phyloP scores from a whole-genome alignment of 257 asterid genomes.

The Plantago major region DNA sequence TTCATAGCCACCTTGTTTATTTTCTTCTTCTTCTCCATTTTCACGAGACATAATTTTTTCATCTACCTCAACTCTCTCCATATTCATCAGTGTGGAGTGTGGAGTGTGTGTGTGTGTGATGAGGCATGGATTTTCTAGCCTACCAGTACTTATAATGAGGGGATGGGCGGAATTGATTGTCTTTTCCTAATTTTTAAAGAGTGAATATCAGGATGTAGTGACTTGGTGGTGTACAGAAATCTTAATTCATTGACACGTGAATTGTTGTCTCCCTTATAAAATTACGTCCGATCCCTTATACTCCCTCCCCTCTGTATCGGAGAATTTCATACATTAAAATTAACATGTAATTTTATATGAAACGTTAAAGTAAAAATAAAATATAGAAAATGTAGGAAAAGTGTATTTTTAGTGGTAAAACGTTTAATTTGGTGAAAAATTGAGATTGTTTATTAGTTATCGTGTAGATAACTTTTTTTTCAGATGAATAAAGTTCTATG shows the following conservation, averaged over 20 bases:
- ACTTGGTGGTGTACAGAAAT: slow-evolving; percentile 29
- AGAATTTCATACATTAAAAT: no score
- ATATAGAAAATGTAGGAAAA: no score
- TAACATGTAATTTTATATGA: no score
- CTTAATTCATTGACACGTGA: slow-evolving; percentile 34
- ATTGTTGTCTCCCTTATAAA: slow-evolving; percentile 22
- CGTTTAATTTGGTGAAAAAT: no score
- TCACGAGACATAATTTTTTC: slow-evolving; percentile 19
- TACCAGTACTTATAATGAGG: slow-evolving; percentile 26
- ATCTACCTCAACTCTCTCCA: slow-evolving; percentile 34
- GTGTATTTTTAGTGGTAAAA: no score
- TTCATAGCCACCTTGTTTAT: neutral
- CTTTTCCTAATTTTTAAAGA: neutral
- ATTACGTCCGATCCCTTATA: neutral
- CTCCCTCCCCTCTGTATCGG: no score
- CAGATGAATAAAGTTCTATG: no score
- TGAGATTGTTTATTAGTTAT: no score
- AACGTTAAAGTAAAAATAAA: no score
- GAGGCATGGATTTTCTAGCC: neutral
- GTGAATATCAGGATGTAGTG: slow-evolving; percentile 9
- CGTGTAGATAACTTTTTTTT: no score
- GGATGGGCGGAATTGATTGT: neutral
- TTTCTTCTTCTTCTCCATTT: slow-evolving; percentile 32
- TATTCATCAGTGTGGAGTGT: slow-evolving; percentile 13
- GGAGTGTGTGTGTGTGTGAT: slow-evolving; percentile 4